Base-by-base conservation (phyloP, 2,329 filamentous ascomycete species). In the Mariannaea sp. region DNA sequence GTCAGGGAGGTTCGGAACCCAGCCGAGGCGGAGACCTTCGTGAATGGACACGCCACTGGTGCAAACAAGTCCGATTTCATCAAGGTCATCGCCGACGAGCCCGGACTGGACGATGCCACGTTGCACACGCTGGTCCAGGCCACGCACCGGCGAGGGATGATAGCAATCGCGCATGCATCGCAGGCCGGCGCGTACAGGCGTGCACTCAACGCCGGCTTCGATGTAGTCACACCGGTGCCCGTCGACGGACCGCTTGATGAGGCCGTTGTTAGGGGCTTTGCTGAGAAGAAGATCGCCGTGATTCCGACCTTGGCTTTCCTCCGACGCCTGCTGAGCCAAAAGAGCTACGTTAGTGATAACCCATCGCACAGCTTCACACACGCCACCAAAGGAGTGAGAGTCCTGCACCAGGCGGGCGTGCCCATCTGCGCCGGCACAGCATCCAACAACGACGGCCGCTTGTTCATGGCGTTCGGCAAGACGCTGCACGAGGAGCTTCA, bases 391-490 rank as follows among this genome's bases (percentile, higher is more conserved):
- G 65, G 62, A 45, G 68, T 71, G 10, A 49, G 36, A 24, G 56
- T 40, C 5, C 65, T 66, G 42, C 43, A 68, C 46, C 30, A 49
- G 5, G 66, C 67, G 4, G 67, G 69, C 7, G 65, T 70, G 16
- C 56, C 59, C 5, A 66, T 72, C 26, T 55, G 67, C n/a, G 66
- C 66, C 7, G 70, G 70, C 4, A 70, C 70, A n/a, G 68, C 68
- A 14, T 58, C 69, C 14, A 64, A 61, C 42, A 29, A 52, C 51
- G 58, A 26, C 42, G 60, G 22, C 2, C 44, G 35, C 1, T 8
- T 19, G 3, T 7, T 24, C 12, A 47, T 61, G 3, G 35, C 58
- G 5, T 42, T 62, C 2, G 49, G 58, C 6, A 58, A 64, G 26
- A 56, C 49, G 12, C 38, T 66, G n/a, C 64, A 65, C 49, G 51